Evolutionary conservation across 2,329 filamentous ascomycete genomes (phyloP).

Genomic region (Nothomitra cinnamomea): DNA sequence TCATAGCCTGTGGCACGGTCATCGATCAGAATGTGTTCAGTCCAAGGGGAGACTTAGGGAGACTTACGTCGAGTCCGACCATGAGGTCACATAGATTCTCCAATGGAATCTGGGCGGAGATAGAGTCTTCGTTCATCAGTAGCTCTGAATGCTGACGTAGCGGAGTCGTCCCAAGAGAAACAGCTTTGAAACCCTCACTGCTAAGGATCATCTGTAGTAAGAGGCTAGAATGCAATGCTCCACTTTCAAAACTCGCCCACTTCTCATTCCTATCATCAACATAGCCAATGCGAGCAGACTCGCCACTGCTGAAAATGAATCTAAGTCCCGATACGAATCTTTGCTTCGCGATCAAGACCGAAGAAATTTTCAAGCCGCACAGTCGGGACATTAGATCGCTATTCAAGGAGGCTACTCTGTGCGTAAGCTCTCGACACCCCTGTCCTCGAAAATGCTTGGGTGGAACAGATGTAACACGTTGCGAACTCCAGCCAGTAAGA

Average conservation of each 20-base stretch:
- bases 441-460: neutral
- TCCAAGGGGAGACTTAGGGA: neutral
- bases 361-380: neutral
- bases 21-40: neutral
- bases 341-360: neutral
- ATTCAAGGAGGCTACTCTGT: neutral
- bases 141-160: neutral
- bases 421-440: neutral
- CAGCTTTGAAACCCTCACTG: neutral
- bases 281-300: neutral
- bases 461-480: neutral
- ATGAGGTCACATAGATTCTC: neutral
- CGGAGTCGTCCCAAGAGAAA: neutral
- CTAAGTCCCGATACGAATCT: neutral
- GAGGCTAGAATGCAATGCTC: neutral
- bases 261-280: neutral
- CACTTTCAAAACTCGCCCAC: neutral
- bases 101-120: neutral
- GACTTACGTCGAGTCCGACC: neutral
- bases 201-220: neutral
- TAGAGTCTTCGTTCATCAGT: neutral
- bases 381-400: neutral
- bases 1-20: neutral
- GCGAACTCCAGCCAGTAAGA: neutral
- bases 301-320: neutral